phyloP scores from a whole-genome alignment of 2,329 filamentous ascomycete genomes.

The Aspergillus spinulosporus region DNA sequence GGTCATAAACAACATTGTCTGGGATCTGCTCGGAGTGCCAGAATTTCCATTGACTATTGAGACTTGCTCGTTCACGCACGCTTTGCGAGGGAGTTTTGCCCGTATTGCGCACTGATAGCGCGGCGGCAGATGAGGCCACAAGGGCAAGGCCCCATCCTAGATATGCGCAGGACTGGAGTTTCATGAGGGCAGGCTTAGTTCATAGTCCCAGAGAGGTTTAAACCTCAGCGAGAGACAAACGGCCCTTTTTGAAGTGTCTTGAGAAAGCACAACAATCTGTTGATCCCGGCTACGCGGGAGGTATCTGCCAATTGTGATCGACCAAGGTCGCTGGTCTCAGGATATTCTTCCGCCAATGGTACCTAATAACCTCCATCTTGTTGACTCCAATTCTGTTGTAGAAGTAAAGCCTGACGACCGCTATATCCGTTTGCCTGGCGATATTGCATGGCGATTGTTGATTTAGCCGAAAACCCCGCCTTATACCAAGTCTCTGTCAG shows the following conservation, averaged over 20 bases:
- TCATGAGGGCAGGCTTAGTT: not conserved
- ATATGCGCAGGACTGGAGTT: not conserved
- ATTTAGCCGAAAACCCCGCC: no score
- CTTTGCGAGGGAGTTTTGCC: not conserved
- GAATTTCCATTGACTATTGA: slow-evolving; percentile 3
- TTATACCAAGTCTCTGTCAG: no score
- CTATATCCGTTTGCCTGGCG: not conserved
- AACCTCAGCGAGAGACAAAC: no score
- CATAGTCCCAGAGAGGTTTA: no score
- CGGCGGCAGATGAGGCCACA: not conserved
- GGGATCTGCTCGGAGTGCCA: not conserved
- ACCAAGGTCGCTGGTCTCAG: no score
- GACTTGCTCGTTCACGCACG: not conserved
- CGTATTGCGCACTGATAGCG: not conserved
- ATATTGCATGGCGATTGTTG: no score
- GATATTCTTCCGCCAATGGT: not conserved
- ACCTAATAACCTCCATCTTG: not conserved
- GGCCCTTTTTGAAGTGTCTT: no score
- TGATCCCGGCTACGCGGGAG: no score
- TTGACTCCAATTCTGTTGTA: not conserved
- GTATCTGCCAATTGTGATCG: no score
- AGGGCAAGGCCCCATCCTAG: not conserved
- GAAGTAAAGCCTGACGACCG: not conserved
- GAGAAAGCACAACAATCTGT: no score
- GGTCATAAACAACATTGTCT: slow-evolving; percentile 4